Evolutionary conservation across 192 early-diverging fungal genomes (phyloP).

Genomic region (Cladochytrium replicatum): DNA sequence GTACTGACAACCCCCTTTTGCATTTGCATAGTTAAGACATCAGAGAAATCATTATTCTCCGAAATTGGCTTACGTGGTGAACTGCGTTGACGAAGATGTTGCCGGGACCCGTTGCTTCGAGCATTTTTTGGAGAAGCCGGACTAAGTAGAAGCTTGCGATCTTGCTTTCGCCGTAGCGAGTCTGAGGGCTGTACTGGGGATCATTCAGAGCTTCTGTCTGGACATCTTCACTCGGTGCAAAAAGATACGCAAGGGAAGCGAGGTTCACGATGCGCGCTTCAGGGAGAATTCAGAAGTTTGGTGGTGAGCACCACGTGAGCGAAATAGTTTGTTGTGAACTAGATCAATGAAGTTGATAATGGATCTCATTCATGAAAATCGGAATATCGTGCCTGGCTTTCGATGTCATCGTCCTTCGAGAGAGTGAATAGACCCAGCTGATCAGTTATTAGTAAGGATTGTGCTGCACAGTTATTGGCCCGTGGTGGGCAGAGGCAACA

Average conservation of each 20-base stretch:
- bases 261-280: constrained; percentile 42
- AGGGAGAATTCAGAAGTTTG: constrained; percentile 26
- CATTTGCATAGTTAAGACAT: too few species aligned
- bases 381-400: too few species aligned
- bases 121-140: constrained; percentile 28
- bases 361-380: too few species aligned
- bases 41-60: too few species aligned
- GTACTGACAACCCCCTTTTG: constrained; percentile 43
- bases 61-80: too few species aligned
- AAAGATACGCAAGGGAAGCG: constrained; percentile 19
- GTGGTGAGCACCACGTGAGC: constrained; percentile 29
- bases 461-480: too few species aligned
- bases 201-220: constrained; percentile 31
- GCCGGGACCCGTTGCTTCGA: constrained; percentile 10
- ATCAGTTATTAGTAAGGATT: too few species aligned
- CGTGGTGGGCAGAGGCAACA: too few species aligned
- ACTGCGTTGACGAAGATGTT: constrained; percentile 32
- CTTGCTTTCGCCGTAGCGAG: constrained; percentile 41
- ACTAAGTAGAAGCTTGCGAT: constrained; percentile 44
- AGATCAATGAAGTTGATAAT: too few species aligned
- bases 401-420: constrained; percentile 44
- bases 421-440: constrained; percentile 16
- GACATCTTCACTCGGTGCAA: constrained; percentile 20
- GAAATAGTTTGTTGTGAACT: constrained; percentile 38
- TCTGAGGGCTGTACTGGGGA: constrained; percentile 15